These are phyloP conservation scores for Agrostemma githago DNA, from an alignment of 148 eudicot genomes.

Conservation along the genomic window DNA sequence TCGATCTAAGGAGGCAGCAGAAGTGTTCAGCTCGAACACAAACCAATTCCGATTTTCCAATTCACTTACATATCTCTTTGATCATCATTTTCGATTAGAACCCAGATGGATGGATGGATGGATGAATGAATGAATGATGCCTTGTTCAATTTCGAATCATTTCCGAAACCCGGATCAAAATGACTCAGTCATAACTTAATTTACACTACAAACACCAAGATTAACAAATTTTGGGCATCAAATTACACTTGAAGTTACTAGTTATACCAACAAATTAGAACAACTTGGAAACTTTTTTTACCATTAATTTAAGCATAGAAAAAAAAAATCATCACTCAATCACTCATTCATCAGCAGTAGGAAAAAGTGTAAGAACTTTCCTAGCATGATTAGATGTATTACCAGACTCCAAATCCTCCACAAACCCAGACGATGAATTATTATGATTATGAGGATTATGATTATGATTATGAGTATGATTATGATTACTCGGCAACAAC, in stretches of 20 bases:
- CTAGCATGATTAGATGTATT: constrained; percentile 36
- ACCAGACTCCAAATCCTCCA: constrained; percentile 64
- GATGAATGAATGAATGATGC: neutral
- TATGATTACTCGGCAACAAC: constrained; percentile 33
- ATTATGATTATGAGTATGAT: too few species aligned
- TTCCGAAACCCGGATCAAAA: constrained; percentile 19
- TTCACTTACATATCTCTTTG: neutral
- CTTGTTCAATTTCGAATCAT: constrained; percentile 16
- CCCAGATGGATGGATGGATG: neutral
- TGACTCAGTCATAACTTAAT: constrained; percentile 30
- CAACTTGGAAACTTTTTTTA: neutral
- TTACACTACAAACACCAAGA: constrained; percentile 25
- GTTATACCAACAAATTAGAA: constrained; percentile 20
- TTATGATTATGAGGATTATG: too few species aligned
- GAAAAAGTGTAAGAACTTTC: constrained; percentile 76
- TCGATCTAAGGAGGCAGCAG: neutral
- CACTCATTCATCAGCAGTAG: constrained; percentile 60
- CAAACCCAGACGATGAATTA: constrained; percentile 32
- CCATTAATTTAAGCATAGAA: neutral
- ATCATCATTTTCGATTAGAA: neutral
- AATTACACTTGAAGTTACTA: neutral
- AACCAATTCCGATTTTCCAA: neutral
- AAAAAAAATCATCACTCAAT: neutral
- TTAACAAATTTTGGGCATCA: neutral
- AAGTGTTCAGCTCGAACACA: neutral